Evolutionary conservation across 129 eudicot genomes (phyloP).

Genomic region (Flaveria brownii): DNA sequence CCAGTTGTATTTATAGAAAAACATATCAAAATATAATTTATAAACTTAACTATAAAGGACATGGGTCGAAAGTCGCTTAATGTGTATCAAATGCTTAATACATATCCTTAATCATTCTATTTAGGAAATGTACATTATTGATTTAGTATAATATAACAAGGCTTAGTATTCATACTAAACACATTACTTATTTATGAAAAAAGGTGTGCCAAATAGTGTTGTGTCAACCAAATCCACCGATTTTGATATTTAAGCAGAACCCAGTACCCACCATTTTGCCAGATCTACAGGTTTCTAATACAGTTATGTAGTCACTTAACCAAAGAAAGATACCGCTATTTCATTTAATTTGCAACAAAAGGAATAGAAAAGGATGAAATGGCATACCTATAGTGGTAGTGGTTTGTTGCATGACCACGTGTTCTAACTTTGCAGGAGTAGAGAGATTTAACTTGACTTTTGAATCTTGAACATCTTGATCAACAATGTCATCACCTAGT

Average conservation of each 20-base stretch:
- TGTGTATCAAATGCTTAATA: not conserved
- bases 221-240: not conserved
- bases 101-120: not conserved
- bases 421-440: constrained; percentile 34
- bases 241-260: not conserved
- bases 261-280: not conserved
- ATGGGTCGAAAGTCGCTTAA: not conserved
- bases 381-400: constrained; percentile 54
- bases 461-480: constrained; percentile 32
- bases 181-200: not conserved
- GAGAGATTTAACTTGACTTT: constrained; percentile 40
- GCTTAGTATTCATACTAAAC: not conserved
- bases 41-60: not conserved
- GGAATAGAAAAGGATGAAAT: constrained; percentile 3
- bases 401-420: constrained; percentile 51
- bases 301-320: not conserved
- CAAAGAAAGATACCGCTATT: not conserved
- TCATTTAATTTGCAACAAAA: constrained; percentile 7
- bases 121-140: not conserved
- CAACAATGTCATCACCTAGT: constrained; percentile 43
- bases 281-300: not conserved
- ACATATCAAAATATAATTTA: not conserved
- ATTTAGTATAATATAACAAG: not conserved
- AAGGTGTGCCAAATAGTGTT: not conserved
- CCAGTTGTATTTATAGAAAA: not conserved